Base-by-base conservation (phyloP, 164 flowering plant species). In the Dillenia suffruticosa region DNA sequence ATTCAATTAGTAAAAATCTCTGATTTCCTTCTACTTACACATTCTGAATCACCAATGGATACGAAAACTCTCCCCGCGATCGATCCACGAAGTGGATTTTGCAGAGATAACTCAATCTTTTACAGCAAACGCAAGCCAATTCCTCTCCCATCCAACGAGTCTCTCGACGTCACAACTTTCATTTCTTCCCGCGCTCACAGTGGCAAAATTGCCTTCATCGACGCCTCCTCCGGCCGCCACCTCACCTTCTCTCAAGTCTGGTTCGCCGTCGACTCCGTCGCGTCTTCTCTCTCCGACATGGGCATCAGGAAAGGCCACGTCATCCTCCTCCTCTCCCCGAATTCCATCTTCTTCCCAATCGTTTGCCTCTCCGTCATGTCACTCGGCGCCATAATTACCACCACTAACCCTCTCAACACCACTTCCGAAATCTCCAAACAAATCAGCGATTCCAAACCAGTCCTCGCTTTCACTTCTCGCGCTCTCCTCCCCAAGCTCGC, bases 391-490 rank as follows among this genome's bases (percentile, higher is more conserved):
- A 47, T 93, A 24, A 75, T 90, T 74, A 90, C 98, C 77, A 90
- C 97, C 62, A 76, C 90, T 49, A 93, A 93, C 61, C 98, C 98
- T 6, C 85, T 90, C 76, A 90, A 93, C 83, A 93, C 98, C 9
- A 13, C 74, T 3, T 57, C 50, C 5, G 97, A 93, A 65, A 90
- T 93, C 74, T 65, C 72, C 26, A 84, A 84, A 53, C 97, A 93
- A 57, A 74, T 83, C 65, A 64, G 79, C 59, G 94, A 93, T 62
- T 93, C 98, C 9, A 79, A 79, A 3, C 90, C 98, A 1, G 72
- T 76, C 1, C 82, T 93, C 62, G 94, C 92, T 45, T 85, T 93
- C 77, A 81, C 94, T 10, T 79, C 78, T 8, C 75, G 50, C 0
- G 50, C 64, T 12, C 88, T 93, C 70, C 53, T 74, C 57, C 73